Conservation (phyloP, 768 basidiomycete genomes). For the Auriscalpium orientale region DNA sequence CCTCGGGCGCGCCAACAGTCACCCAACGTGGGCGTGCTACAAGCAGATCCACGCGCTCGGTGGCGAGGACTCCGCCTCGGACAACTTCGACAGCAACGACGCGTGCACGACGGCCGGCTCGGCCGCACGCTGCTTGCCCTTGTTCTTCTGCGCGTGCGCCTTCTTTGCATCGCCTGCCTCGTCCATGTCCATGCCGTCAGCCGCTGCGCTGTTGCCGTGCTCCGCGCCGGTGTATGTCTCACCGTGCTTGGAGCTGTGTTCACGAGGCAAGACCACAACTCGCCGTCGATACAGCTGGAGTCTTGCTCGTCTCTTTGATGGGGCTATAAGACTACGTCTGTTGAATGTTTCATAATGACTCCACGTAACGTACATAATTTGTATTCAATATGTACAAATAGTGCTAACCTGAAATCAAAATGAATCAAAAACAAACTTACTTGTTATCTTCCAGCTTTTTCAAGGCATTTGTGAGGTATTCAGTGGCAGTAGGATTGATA, state of each 20-base stretch:
- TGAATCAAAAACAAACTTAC: no score
- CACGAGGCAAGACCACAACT: no score
- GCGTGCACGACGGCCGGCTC: constrained; percentile 40
- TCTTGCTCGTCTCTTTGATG: no score
- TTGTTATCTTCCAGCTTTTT: no score
- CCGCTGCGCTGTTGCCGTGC: constrained; percentile 18
- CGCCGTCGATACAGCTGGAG: no score
- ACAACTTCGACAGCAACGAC: constrained; percentile 49
- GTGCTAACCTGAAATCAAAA: no score
- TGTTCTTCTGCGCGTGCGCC: constrained; percentile 48
- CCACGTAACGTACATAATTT: no score
- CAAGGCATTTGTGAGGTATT: no score
- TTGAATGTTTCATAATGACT: no score
- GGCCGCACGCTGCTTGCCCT: constrained; percentile 75
- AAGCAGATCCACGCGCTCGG: constrained; percentile 68
- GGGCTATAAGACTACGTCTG: no score
- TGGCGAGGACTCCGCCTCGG: constrained; percentile 42
- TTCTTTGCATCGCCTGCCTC: constrained; percentile 30
- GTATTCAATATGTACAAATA: no score
- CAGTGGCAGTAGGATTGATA: no score
- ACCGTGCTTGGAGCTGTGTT: constrained; percentile 72
- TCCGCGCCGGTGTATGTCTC: constrained; percentile 43
- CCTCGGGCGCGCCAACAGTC: constrained; percentile 74
- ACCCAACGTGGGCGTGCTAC: constrained; percentile 85
- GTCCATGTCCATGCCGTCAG: constrained; percentile 48